These are phyloP conservation scores for Trichophyton schoenleinii DNA, from an alignment of 2,329 filamentous ascomycete genomes.

Conservation along the genomic window DNA sequence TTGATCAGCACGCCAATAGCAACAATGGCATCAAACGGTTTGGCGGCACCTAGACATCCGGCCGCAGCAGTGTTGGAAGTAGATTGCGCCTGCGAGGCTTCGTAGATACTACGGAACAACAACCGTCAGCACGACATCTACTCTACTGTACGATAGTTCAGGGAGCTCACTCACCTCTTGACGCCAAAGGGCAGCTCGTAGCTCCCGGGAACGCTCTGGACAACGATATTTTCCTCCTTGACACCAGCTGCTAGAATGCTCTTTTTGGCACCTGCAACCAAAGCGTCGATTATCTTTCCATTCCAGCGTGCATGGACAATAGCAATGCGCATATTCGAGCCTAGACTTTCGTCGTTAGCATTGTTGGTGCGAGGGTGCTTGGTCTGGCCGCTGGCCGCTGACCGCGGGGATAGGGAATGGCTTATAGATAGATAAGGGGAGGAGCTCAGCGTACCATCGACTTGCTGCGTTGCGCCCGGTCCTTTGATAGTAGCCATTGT, in stretches of 20 bases:
- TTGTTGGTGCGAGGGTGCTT: background rate
- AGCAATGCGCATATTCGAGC: slow-evolving; percentile 65
- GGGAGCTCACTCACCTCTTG: slow-evolving; percentile 50
- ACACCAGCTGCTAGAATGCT: slow-evolving; percentile 70
- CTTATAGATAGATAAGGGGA: background rate
- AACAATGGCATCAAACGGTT: slow-evolving; percentile 83
- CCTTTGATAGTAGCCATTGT: slow-evolving; percentile 49
- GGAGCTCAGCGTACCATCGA: slow-evolving; percentile 39
- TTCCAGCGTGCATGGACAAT: slow-evolving; percentile 98
- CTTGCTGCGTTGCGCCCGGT: slow-evolving; percentile 45
- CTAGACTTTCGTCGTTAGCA: background rate
- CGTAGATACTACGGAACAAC: too few relatives aligned
- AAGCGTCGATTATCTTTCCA: slow-evolving; percentile 67
- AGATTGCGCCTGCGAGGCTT: slow-evolving; percentile 27
- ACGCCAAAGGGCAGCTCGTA: slow-evolving; percentile 91
- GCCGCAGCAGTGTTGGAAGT: slow-evolving; percentile 19
- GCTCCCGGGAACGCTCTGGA: slow-evolving; percentile 81
- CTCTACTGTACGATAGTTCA: background rate
- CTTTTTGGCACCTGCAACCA: slow-evolving; percentile 68
- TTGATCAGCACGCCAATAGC: slow-evolving; percentile 95
- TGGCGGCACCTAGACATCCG: slow-evolving; percentile 18
- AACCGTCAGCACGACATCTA: too few relatives aligned
- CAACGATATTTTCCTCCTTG: slow-evolving; percentile 71
- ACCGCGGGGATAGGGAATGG: background rate
- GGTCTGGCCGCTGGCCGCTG: too few relatives aligned